These are phyloP conservation scores for Cruciata laevipes DNA, from an alignment of 257 asterid species.

Conservation along the genomic window DNA sequence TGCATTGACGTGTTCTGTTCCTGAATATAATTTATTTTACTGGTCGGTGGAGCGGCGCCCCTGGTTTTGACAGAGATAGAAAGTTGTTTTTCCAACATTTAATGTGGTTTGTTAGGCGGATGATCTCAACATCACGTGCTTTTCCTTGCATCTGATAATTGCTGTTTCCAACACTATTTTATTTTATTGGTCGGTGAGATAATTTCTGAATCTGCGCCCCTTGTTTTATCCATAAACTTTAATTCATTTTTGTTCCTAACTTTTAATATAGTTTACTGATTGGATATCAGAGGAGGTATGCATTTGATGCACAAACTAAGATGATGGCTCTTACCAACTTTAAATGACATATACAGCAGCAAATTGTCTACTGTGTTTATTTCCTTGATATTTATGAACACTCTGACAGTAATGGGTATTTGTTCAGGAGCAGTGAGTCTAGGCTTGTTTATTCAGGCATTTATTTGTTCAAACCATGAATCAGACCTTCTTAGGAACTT, in stretches of 20 bases:
- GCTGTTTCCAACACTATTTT: not conserved
- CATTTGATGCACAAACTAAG: not conserved
- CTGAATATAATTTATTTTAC: not conserved
- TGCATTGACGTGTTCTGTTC: not conserved
- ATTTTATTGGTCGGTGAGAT: not conserved
- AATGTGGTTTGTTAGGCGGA: not conserved
- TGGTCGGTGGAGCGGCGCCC: not conserved
- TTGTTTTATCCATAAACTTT: no score
- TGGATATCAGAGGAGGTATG: slow-evolving; percentile 7
- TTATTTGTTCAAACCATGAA: not conserved
- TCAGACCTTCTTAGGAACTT: not conserved
- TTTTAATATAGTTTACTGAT: not conserved
- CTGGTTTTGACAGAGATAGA: not conserved
- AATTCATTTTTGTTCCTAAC: no score
- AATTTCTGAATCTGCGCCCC: not conserved
- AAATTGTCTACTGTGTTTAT: not conserved
- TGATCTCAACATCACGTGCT: not conserved
- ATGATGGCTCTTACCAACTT: not conserved
- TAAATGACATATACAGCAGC: not conserved
- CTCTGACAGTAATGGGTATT: not conserved
- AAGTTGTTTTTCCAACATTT: not conserved
- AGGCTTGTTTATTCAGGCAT: not conserved
- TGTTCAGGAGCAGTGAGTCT: not conserved
- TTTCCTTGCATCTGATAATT: not conserved
- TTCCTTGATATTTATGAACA: not conserved